phyloP scores from a whole-genome alignment of 129 eudicot genomes.

The Heracleum sosnowskyi region DNA sequence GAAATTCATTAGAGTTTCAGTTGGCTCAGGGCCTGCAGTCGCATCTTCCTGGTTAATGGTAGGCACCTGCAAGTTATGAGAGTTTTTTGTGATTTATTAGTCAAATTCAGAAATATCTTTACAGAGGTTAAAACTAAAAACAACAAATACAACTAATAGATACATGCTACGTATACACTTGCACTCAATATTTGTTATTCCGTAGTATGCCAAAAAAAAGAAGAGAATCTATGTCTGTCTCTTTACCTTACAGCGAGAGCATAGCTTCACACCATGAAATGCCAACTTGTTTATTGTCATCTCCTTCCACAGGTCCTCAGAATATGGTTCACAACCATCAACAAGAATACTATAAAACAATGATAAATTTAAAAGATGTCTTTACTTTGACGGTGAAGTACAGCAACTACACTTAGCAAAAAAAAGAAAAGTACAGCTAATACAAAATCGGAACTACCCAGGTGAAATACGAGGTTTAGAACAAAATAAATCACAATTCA shows the following conservation, averaged over 20 bases:
- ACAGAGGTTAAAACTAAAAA: not conserved
- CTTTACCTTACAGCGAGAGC: conserved; percentile 87
- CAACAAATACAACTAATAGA: not conserved
- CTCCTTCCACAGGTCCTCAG: conserved; percentile 84
- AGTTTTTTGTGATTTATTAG: not conserved
- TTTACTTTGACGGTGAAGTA: not conserved
- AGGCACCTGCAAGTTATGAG: conserved; percentile 45
- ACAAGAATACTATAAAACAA: conserved; percentile 56
- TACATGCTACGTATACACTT: not conserved
- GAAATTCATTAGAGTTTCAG: conserved; percentile 52
- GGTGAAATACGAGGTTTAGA: not conserved
- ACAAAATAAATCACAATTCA: not conserved
- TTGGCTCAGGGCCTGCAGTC: conserved; percentile 49
- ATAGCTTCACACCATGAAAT: conserved; percentile 60
- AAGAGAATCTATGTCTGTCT: not conserved
- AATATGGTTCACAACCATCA: conserved; percentile 75
- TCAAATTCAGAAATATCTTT: not conserved
- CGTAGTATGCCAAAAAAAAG: not conserved
- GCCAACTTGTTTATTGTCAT: conserved; percentile 36
- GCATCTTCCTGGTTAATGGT: conserved; percentile 67
- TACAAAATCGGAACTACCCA: not conserved
- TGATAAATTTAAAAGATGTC: not conserved
- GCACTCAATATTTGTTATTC: not conserved
- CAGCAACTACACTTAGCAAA: too few relatives aligned
- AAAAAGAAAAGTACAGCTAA: not conserved